Evolutionary conservation across 2,329 filamentous ascomycete genomes (phyloP).

Genomic region (Graphium sp.): DNA sequence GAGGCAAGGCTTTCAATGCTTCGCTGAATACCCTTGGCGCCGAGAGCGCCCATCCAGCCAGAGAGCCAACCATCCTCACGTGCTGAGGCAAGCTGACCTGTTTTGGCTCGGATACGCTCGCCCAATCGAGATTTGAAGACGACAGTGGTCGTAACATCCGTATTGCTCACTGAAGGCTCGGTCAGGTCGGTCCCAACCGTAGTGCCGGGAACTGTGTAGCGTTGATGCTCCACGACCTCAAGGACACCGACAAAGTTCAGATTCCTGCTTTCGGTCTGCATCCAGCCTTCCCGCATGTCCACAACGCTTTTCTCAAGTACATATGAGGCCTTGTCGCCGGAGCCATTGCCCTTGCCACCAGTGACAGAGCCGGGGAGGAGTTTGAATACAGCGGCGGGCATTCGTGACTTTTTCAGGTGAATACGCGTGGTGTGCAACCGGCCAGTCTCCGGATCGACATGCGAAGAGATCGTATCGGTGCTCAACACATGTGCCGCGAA

Average conservation of each 20-base stretch:
- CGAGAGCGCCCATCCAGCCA: slow-evolving; percentile 39
- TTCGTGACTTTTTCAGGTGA: slow-evolving; percentile 66
- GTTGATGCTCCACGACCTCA: slow-evolving; percentile 60
- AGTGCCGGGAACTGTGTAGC: slow-evolving; percentile 32
- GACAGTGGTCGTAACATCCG: slow-evolving; percentile 57
- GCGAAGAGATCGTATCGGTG: slow-evolving; percentile 64
- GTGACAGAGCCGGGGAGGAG: slow-evolving; percentile 55
- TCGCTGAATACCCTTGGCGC: slow-evolving; percentile 55
- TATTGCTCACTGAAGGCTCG: slow-evolving; percentile 16
- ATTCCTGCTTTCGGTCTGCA: slow-evolving; percentile 67
- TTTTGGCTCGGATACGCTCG: slow-evolving; percentile 42
- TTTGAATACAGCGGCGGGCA: slow-evolving; percentile 60
- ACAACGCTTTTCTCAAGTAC: slow-evolving; percentile 69
- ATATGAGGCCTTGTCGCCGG: slow-evolving; percentile 55
- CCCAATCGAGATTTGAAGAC: slow-evolving; percentile 58
- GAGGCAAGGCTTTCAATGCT: slow-evolving; percentile 68
- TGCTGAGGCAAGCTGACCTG: slow-evolving; percentile 22
- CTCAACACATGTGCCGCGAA: slow-evolving; percentile 70
- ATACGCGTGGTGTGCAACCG: slow-evolving; percentile 64
- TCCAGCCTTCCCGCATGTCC: slow-evolving; percentile 66
- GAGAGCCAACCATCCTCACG: slow-evolving; percentile 31
- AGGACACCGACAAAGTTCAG: slow-evolving; percentile 70
- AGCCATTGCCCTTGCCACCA: slow-evolving; percentile 37
- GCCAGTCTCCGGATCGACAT: slow-evolving; percentile 56
- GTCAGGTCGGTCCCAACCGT: slow-evolving; percentile 10